phyloP scores from a whole-genome alignment of 202 grass and related monocot genomes.

The Dendrocalamus latiflorus region DNA sequence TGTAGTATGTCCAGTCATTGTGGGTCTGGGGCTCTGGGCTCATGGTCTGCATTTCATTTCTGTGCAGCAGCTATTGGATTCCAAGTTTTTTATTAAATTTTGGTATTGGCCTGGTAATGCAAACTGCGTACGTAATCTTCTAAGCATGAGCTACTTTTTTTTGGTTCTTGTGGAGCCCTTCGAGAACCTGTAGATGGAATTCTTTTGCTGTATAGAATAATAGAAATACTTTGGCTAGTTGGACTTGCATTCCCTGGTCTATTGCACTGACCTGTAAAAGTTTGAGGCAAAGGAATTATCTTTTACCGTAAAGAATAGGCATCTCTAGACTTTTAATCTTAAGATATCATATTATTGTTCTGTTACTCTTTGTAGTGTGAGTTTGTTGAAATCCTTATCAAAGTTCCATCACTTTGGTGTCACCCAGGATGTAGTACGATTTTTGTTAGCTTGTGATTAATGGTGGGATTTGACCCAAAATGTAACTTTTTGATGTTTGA shows the following conservation, averaged over 20 bases:
- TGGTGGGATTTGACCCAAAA: neutral
- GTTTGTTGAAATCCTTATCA: neutral
- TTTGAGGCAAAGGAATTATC: neutral
- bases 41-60: neutral
- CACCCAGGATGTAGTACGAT: neutral
- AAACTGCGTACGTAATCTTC: neutral
- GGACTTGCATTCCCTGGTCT: neutral
- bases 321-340: neutral
- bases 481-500: neutral
- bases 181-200: neutral
- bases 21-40: neutral
- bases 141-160: neutral
- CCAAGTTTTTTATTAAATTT: neutral
- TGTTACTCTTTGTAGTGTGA: neutral
- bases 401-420: neutral
- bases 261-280: neutral
- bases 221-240: neutral
- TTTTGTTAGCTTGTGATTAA: neutral
- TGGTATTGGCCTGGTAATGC: neutral
- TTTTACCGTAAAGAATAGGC: neutral
- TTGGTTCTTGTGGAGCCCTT: neutral
- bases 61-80: neutral
- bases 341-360: neutral
- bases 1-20: neutral
- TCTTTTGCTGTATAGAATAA: neutral